Conservation (phyloP, 306 rosid species). For the Casuarina glauca region DNA sequence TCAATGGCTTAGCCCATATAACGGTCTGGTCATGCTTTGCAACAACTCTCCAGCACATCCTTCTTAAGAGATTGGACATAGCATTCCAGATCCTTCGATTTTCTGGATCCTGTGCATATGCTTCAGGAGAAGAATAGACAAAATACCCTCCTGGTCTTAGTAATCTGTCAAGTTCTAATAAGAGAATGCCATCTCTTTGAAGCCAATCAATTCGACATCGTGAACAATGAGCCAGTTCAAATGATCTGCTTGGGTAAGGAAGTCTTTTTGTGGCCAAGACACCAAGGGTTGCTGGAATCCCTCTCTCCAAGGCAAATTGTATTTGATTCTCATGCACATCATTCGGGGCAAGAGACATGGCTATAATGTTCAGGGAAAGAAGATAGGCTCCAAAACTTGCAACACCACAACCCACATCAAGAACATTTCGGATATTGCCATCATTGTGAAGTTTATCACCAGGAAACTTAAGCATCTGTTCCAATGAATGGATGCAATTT, state of each 20-base stretch:
- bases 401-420: conserved; percentile 73
- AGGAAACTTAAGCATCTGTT: conserved; percentile 61
- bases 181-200: conserved; percentile 56
- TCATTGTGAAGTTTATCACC: conserved; percentile 48
- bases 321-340: conserved; percentile 67
- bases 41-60: conserved; percentile 63
- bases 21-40: conserved; percentile 59
- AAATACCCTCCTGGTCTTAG: conserved; percentile 66
- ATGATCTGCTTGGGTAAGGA: conserved; percentile 65
- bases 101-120: conserved; percentile 54
- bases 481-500: neutral
- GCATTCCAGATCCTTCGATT: conserved; percentile 54
- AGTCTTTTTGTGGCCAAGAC: conserved; percentile 67
- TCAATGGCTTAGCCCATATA: conserved; percentile 56
- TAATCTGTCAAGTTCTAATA: conserved; percentile 61
- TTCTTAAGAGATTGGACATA: conserved; percentile 43
- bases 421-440: conserved; percentile 52
- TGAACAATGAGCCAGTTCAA: conserved; percentile 65
- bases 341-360: conserved; percentile 66
- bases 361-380: conserved; percentile 47
- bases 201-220: conserved; percentile 73
- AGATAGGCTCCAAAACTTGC: conserved; percentile 74
- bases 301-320: conserved; percentile 69
- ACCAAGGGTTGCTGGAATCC: conserved; percentile 67
- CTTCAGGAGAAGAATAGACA: conserved; percentile 67